Evolutionary conservation across 2,329 filamentous ascomycete genomes (phyloP).

Genomic region (Ophiocordyceps robertsii): DNA sequence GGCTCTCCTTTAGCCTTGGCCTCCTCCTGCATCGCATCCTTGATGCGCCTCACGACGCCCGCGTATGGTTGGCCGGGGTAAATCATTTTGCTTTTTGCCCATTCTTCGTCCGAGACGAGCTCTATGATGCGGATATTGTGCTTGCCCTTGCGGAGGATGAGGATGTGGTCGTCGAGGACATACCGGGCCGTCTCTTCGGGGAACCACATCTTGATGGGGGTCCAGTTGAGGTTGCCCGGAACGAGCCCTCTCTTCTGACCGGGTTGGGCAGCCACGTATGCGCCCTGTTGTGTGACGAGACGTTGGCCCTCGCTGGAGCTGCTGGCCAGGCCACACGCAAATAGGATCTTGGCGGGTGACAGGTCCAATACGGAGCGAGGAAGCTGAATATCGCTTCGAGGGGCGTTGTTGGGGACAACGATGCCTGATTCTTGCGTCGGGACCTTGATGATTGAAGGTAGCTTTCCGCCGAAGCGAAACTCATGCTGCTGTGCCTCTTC

Average conservation of each 20-base stretch:
- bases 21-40: conserved; percentile 16
- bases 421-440: conserved; percentile 16
- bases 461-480: conserved; percentile 29
- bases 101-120: conserved; percentile 43
- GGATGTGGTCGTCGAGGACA: conserved; percentile 43
- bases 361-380: conserved; percentile 42
- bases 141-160: conserved; percentile 51
- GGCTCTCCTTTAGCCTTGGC: conserved; percentile 17
- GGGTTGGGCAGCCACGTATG: conserved; percentile 45
- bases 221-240: conserved; percentile 43
- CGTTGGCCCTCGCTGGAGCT: conserved; percentile 46
- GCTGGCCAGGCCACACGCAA: conserved; percentile 42
- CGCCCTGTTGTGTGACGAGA: conserved; percentile 38
- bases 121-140: conserved; percentile 49
- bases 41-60: conserved; percentile 31
- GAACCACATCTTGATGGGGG: conserved; percentile 45
- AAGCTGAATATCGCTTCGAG: conserved; percentile 42
- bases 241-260: conserved; percentile 28
- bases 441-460: conserved; percentile 16
- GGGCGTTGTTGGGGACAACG: conserved; percentile 31
- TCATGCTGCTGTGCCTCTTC: conserved; percentile 44
- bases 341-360: conserved; percentile 45
- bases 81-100: conserved; percentile 29
- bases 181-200: conserved; percentile 43
- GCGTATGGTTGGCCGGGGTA: conserved; percentile 41